These are phyloP conservation scores for Bryum argenteum DNA, from an alignment of 225 moss, liverwort and hornwort species.

Conservation along the genomic window DNA sequence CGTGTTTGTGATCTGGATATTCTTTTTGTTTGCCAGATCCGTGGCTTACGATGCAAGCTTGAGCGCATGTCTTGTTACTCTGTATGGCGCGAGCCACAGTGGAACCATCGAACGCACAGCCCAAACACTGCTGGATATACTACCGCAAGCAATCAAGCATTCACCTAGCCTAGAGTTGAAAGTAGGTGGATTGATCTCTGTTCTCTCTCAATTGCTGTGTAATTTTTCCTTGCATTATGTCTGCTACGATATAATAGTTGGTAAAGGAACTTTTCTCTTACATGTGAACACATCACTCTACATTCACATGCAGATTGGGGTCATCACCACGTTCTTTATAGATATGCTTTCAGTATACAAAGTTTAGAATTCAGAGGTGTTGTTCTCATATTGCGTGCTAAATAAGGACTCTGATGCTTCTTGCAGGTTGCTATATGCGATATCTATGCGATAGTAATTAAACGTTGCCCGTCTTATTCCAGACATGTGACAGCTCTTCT, in stretches of 20 bases:
- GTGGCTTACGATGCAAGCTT: slow-evolving; percentile 79
- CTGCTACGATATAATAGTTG: slow-evolving; percentile 8
- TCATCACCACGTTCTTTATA: slow-evolving; percentile 8
- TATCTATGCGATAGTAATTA: slow-evolving; percentile 70
- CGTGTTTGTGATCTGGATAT: slow-evolving; percentile 11
- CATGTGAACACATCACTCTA: slow-evolving; percentile 3
- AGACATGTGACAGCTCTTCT: slow-evolving; percentile 62
- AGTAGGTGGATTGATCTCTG: slow-evolving; percentile 50
- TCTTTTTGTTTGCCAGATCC: slow-evolving; percentile 54
- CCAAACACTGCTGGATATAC: slow-evolving; percentile 65
- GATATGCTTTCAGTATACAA: slow-evolving; percentile 4
- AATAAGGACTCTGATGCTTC: slow-evolving; percentile 23
- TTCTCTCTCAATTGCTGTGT: slow-evolving; percentile 28
- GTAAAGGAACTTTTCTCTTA: not conserved
- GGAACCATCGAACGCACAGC: slow-evolving; percentile 80
- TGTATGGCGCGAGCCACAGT: slow-evolving; percentile 72
- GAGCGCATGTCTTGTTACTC: slow-evolving; percentile 79
- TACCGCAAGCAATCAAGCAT: slow-evolving; percentile 67
- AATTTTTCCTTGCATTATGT: slow-evolving; percentile 6
- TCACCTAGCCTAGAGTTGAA: slow-evolving; percentile 77
- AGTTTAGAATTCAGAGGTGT: slow-evolving; percentile 9
- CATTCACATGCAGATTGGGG: not conserved
- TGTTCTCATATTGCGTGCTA: not conserved
- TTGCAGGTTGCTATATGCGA: slow-evolving; percentile 80
- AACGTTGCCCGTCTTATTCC: slow-evolving; percentile 78